These are phyloP conservation scores for Microcyclosporella mali DNA, from an alignment of 2,329 filamentous ascomycete species.

Conservation along the genomic window DNA sequence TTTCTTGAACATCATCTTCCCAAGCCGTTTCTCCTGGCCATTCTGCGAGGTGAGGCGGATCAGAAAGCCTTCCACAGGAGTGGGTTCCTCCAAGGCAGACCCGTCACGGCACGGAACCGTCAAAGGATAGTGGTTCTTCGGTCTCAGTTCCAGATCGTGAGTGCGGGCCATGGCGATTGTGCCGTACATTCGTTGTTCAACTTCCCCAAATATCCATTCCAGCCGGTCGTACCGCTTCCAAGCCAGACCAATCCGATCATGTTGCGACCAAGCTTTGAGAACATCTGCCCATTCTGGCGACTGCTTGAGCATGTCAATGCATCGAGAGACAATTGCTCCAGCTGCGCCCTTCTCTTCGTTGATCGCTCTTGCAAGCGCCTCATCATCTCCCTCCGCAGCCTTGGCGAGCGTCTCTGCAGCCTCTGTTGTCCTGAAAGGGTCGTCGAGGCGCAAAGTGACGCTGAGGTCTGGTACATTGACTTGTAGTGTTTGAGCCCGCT, in stretches of 20 bases:
- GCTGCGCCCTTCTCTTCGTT: slow-evolving; percentile 52
- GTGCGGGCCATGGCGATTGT: slow-evolving; percentile 61
- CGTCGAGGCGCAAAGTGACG: slow-evolving; percentile 52
- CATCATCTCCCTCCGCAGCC: slow-evolving; percentile 41
- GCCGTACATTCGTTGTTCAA: slow-evolving; percentile 64
- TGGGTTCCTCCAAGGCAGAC: slow-evolving; percentile 50
- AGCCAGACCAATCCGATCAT: slow-evolving; percentile 57
- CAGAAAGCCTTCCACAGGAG: slow-evolving; percentile 60
- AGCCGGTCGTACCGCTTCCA: slow-evolving; percentile 65
- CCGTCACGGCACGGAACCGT: slow-evolving; percentile 38
- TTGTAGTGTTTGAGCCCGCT: slow-evolving; percentile 50
- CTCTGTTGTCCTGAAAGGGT: slow-evolving; percentile 53
- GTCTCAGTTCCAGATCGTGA: slow-evolving; percentile 60
- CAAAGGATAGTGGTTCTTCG: slow-evolving; percentile 59
- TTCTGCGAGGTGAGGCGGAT: slow-evolving; percentile 59
- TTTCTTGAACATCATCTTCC: slow-evolving; percentile 58
- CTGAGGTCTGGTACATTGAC: slow-evolving; percentile 59
- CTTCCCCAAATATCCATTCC: slow-evolving; percentile 61
- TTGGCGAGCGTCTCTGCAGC: slow-evolving; percentile 37
- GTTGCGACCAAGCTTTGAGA: slow-evolving; percentile 52
- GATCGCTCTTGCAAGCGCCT: slow-evolving; percentile 40
- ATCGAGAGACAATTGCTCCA: slow-evolving; percentile 50
- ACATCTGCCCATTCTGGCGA: slow-evolving; percentile 55
- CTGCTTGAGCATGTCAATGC: slow-evolving; percentile 53
- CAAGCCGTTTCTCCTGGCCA: slow-evolving; percentile 52